Conservation (phyloP, 225 moss, liverwort and hornwort genomes). For the Anthoceros angustus region DNA sequence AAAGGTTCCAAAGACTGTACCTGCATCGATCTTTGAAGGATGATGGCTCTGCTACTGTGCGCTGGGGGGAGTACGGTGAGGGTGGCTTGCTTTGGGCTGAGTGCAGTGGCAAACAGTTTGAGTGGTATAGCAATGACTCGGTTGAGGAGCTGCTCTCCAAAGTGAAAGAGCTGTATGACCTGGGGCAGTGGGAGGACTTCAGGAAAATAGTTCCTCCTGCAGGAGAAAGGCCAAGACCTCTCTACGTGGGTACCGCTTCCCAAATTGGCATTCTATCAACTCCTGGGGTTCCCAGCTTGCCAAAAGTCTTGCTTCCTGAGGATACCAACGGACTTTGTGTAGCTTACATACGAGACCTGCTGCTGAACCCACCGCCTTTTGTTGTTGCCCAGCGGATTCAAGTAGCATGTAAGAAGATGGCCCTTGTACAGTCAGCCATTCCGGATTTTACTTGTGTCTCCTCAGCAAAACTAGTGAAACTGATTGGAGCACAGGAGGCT, state of each 20-base stretch:
- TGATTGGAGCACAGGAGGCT: conserved; percentile 68
- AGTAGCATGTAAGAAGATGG: conserved; percentile 30
- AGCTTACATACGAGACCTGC: conserved; percentile 58
- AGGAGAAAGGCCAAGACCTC: conserved; percentile 66
- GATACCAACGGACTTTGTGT: conserved; percentile 52
- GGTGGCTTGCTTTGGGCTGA: conserved; percentile 75
- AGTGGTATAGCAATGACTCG: conserved; percentile 62
- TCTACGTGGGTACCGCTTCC: conserved; percentile 75
- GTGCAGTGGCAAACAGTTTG: conserved; percentile 45
- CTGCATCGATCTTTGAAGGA: conserved; percentile 49
- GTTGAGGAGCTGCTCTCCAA: conserved; percentile 47
- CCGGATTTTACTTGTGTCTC: conserved; percentile 85
- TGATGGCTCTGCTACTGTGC: conserved; percentile 35
- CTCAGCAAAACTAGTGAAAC: conserved; percentile 57
- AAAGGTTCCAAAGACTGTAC: conserved; percentile 49
- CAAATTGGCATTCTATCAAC: conserved; percentile 93
- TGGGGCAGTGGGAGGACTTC: conserved; percentile 38
- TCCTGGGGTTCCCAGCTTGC: conserved; percentile 66
- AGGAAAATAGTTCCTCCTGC: conserved; percentile 60
- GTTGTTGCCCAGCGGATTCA: conserved; percentile 57
- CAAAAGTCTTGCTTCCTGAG: conserved; percentile 39
- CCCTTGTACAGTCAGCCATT: conserved; percentile 31
- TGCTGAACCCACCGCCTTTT: conserved; percentile 72
- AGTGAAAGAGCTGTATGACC: conserved; percentile 57
- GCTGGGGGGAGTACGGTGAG: conserved; percentile 53